A percentile compares a stretch with the other conserved stretches of the same genome.
These are phyloP conservation scores for Picea glauca DNA, from an alignment of 75 land plant species.

Conservation along the genomic window DNA sequence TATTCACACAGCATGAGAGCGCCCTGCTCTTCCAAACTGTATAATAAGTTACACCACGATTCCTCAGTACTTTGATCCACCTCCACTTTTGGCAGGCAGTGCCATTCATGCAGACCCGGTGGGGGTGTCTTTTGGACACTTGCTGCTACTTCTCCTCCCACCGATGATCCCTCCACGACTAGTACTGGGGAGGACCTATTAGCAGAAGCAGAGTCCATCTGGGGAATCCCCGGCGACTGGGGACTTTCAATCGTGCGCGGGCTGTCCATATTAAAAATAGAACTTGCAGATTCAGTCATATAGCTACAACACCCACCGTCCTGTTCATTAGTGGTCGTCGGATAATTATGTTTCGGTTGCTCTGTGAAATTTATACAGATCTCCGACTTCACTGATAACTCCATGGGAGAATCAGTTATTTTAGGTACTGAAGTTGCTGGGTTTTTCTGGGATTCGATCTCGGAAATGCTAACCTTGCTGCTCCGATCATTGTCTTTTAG, in stretches of 20 bases:
- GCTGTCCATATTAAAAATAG: not conserved
- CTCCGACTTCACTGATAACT: not conserved
- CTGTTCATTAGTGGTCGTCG: not conserved
- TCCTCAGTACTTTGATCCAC: no score
- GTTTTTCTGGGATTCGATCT: not conserved
- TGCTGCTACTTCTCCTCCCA: no score
- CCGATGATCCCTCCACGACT: no score
- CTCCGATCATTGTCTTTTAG: not conserved
- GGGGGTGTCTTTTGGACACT: not conserved
- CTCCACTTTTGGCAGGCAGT: no score
- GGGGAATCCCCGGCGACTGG: not conserved
- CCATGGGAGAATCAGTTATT: not conserved
- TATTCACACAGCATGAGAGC: no score
- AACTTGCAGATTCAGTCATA: not conserved
- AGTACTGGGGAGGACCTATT: no score
- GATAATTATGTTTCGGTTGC: not conserved
- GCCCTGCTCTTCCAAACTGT: no score
- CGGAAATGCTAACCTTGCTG: not conserved
- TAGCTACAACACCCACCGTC: not conserved
- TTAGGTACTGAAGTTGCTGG: not conserved
- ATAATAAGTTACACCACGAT: no score
- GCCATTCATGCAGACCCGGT: no score
- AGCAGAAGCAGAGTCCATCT: no score
- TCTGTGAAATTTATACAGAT: not conserved
- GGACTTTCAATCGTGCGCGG: constrained; percentile 3